Conservation (phyloP, 345 rosid species). For the Durio zibethinus region DNA sequence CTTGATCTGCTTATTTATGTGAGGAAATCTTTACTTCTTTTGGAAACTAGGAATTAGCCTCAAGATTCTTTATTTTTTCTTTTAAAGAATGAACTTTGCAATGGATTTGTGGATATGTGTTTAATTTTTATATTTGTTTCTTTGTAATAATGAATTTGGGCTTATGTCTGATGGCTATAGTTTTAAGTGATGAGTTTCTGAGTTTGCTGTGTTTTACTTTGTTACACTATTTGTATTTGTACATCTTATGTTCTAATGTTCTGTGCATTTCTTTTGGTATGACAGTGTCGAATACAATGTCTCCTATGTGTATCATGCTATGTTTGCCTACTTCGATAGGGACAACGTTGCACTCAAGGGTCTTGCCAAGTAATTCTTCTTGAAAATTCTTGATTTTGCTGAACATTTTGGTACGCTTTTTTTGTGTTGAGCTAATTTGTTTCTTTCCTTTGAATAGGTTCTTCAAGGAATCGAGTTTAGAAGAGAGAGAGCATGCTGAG, state of each 20-base stretch:
- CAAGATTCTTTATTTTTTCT: background rate
- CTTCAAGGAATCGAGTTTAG: slow-evolving; percentile 87
- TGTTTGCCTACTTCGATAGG: slow-evolving; percentile 88
- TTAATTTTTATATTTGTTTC: background rate
- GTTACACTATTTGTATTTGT: background rate
- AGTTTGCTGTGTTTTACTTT: background rate
- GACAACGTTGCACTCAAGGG: slow-evolving; percentile 90
- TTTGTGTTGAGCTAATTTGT: background rate
- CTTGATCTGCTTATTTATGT: background rate
- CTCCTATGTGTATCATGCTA: slow-evolving; percentile 87
- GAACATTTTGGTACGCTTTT: background rate
- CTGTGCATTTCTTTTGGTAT: background rate
- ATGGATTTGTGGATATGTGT: background rate
- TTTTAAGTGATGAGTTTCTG: background rate
- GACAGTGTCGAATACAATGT: slow-evolving; percentile 88
- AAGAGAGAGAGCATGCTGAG: slow-evolving; percentile 96
- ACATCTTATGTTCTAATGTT: background rate
- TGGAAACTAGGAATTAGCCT: background rate
- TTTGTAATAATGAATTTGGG: slow-evolving; percentile 6
- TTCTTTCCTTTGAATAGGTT: slow-evolving; percentile 43
- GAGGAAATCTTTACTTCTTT: background rate
- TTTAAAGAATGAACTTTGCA: background rate
- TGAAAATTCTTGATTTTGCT: background rate
- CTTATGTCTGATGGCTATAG: background rate
- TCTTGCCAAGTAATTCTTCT: slow-evolving; percentile 69